Percentiles rank a stretch among this genome's conserved stretches.
Conservation (phyloP, 2,329 filamentous ascomycete genomes). For the Lachnellula arida region DNA sequence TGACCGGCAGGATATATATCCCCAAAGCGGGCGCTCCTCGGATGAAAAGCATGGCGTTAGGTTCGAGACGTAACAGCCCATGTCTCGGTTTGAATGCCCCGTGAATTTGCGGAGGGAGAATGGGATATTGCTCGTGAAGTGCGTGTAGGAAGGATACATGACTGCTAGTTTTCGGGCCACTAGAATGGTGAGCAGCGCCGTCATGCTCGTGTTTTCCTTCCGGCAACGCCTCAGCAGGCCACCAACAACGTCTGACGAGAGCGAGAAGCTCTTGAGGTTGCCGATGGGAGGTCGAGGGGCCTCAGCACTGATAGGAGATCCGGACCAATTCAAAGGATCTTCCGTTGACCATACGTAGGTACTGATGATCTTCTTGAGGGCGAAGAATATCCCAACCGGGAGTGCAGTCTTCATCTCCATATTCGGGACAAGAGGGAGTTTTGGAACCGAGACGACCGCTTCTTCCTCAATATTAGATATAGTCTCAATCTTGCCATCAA, state of each 20-base stretch:
- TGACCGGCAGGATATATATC: constrained; percentile 14
- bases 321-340: constrained; percentile 11
- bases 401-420: constrained; percentile 24
- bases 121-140: constrained; percentile 11
- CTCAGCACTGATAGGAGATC: constrained; percentile 5
- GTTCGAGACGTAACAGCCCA: constrained; percentile 13
- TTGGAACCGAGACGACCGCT: constrained; percentile 29
- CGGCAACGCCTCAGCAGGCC: constrained; percentile 15
- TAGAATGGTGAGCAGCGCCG: constrained; percentile 16
- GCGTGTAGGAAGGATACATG: constrained; percentile 14
- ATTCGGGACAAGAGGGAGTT: constrained; percentile 18
- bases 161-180: constrained; percentile 11
- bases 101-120: constrained; percentile 14
- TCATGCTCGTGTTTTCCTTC: constrained; percentile 17
- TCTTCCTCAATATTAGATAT: not conserved
- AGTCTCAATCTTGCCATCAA: constrained; percentile 6
- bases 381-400: constrained; percentile 37
- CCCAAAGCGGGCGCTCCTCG: constrained; percentile 5
- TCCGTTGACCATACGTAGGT: constrained; percentile 28
- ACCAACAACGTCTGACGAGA: constrained; percentile 2
- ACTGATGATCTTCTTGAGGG: constrained; percentile 39
- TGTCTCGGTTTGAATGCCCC: constrained; percentile 3
- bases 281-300: constrained; percentile 2
- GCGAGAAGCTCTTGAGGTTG: constrained; percentile 8
- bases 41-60: constrained; percentile 11